Percentiles rank a stretch among this genome's conserved stretches.
Evolutionary conservation across 495 filamentous ascomycete species (phyloP).

Genomic region (Clohesyomyces aquaticus): DNA sequence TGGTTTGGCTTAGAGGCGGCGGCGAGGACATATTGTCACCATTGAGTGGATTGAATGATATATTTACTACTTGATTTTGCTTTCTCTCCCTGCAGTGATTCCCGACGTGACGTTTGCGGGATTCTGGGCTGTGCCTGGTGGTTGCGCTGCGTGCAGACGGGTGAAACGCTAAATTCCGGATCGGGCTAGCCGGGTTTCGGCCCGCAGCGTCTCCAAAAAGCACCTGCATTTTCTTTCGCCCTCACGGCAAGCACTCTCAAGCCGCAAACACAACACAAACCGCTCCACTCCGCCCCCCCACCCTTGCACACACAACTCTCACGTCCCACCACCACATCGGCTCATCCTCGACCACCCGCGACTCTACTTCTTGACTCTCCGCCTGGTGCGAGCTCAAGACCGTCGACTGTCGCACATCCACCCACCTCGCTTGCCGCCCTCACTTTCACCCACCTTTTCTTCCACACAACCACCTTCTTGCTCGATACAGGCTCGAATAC

Average conservation of each 20-base stretch:
- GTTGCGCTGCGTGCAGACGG: not conserved
- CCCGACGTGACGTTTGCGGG: too few species aligned
- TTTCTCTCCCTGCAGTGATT: not conserved
- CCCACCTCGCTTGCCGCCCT: not conserved
- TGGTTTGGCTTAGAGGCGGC: slow-evolving; percentile 20
- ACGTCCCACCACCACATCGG: not conserved
- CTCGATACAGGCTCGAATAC: not conserved
- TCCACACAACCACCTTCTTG: slow-evolving; percentile 10
- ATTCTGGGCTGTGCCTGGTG: not conserved
- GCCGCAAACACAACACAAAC: not conserved
- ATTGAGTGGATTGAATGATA: not conserved
- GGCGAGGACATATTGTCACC: slow-evolving; percentile 29
- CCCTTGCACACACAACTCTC: not conserved
- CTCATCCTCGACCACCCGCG: not conserved
- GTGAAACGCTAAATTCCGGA: not conserved
- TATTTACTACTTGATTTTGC: not conserved
- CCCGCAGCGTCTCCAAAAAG: slow-evolving; percentile 8
- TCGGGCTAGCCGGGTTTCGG: slow-evolving; percentile 6
- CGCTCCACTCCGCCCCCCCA: not conserved
- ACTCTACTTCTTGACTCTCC: slow-evolving; percentile 14
- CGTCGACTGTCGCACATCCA: not conserved
- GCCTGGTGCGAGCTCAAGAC: slow-evolving; percentile 33
- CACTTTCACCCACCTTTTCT: not conserved
- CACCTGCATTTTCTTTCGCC: slow-evolving; percentile 32
- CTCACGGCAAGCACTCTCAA: not conserved